Base-by-base conservation (phyloP, 192 early-diverging fungal genomes). In the Anaeromyces robustus region DNA sequence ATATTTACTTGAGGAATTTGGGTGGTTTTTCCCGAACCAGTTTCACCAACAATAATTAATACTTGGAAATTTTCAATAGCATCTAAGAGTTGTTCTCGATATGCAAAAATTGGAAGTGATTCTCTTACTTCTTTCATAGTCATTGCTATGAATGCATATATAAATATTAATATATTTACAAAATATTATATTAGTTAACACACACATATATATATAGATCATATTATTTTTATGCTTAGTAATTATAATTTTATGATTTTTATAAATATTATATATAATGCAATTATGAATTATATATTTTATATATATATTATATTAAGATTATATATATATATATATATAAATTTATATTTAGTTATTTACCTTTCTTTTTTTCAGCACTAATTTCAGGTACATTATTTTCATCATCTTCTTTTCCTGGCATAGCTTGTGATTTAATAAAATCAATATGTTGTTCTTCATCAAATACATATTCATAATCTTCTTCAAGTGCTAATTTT, bases 11-110 rank as follows among this genome's bases (percentile, higher is more conserved):
- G 97, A 19, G 98, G 94, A 30, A 99, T 88, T 84, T 99, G 97
- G n/a, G 96, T 99, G 0, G 97, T 99, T 85, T 99, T 99, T 26
- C 97, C 97, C 6, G 95, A 97, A 12, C 97, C 97, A 4, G 97
- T 99, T 87, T 98, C 96, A 41, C 96, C 97, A 18, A 96, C 96
- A 80, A 99, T 93, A 81, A 99, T 91, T n/a, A 99, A 80, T 0
- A 95, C 92, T 84, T 95, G 97, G 82, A 89, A 90, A 30, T 94
- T 86, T 30, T 96, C 90, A 32, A 99, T 90, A 12, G 96, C 95
- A 0, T 91, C 87, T 77, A 99, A 80, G 17, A 99, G 87, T 26
- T 93, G 81, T n/a, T 96, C 89, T 14, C 96, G 93, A 81, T 91
- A 95, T 80, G 90, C 86, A 86, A 89, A 99, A n/a, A 98, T 93